These are phyloP conservation scores for Clitopilus passeckerianus DNA, from an alignment of 768 basidiomycete species.

Conservation along the genomic window DNA sequence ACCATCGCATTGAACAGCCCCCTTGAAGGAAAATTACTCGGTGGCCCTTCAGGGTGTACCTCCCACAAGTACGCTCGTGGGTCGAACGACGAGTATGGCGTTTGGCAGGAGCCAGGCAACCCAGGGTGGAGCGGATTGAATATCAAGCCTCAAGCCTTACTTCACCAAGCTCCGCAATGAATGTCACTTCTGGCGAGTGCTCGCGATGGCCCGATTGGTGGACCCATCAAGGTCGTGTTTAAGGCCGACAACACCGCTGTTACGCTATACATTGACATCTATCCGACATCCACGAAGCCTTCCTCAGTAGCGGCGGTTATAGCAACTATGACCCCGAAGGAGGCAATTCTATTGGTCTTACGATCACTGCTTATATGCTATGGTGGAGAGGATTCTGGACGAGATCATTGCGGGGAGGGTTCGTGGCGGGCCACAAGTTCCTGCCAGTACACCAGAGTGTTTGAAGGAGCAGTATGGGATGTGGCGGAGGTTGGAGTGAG, in stretches of 20 bases:
- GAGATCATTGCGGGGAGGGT: background rate
- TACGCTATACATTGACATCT: conserved; percentile 8
- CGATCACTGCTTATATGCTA: conserved; percentile 4
- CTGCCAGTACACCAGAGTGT: background rate
- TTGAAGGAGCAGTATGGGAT: background rate
- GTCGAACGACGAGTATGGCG: conserved; percentile 10
- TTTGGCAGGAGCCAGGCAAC: conserved; percentile 16
- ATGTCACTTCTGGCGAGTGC: conserved; percentile 5
- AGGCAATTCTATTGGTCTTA: conserved; percentile 9
- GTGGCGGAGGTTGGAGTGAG: background rate
- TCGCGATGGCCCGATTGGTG: conserved; percentile 5
- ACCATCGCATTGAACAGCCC: conserved; percentile 2
- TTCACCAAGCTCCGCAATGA: conserved; percentile 11
- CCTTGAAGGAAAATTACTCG: conserved; percentile 12
- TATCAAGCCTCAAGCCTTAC: conserved; percentile 11
- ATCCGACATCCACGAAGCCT: conserved; percentile 7
- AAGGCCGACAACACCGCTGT: conserved; percentile 8
- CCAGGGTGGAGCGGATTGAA: conserved; percentile 30
- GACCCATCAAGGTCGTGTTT: conserved; percentile 9
- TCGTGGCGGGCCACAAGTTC: background rate
- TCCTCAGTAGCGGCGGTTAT: conserved; percentile 7
- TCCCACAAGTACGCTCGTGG: conserved; percentile 8
- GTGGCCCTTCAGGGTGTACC: conserved; percentile 11
- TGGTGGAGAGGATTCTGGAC: conserved; percentile 3
- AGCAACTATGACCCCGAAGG: conserved; percentile 9